Evolutionary conservation across 768 basidiomycete species (phyloP).

Genomic region (Auriscalpium orientale): DNA sequence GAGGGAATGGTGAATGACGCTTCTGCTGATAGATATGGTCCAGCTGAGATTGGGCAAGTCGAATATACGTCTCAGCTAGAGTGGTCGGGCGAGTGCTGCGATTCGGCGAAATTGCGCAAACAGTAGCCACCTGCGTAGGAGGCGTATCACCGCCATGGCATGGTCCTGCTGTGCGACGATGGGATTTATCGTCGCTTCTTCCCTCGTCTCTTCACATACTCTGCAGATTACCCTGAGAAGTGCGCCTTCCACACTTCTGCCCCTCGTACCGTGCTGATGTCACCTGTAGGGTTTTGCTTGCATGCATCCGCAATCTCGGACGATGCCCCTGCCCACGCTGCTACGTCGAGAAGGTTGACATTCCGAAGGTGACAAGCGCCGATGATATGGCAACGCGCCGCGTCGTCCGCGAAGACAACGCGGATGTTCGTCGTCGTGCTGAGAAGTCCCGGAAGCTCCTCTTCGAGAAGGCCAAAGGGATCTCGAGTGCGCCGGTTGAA

Average conservation of each 20-base stretch:
- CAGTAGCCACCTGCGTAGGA: no score
- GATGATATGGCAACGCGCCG: constrained; percentile 5
- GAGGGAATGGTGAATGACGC: no score
- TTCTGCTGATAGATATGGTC: no score
- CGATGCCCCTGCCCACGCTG: constrained; percentile 26
- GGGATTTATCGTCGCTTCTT: constrained; percentile 18
- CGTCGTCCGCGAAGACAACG: not conserved
- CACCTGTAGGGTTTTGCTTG: constrained; percentile 19
- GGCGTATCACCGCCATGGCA: no score
- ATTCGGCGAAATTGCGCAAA: no score
- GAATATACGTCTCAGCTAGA: no score
- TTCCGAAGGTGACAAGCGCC: constrained; percentile 11
- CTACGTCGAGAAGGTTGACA: constrained; percentile 10
- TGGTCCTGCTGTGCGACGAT: constrained; percentile 20
- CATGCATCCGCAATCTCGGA: constrained; percentile 22
- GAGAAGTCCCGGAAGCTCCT: constrained; percentile 2
- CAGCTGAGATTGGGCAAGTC: no score
- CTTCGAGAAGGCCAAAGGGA: constrained; percentile 7
- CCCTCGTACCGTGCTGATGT: not conserved
- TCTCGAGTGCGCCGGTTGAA: constrained; percentile 7
- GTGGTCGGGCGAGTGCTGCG: no score
- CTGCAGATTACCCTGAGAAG: constrained; percentile 29
- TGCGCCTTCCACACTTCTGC: constrained; percentile 1
- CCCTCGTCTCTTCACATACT: constrained; percentile 20
- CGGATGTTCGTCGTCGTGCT: not conserved